Percentiles rank a stretch among this genome's conserved stretches.
These are phyloP conservation scores for Senna siamea DNA, from an alignment of 306 rosid genomes.

Conservation along the genomic window DNA sequence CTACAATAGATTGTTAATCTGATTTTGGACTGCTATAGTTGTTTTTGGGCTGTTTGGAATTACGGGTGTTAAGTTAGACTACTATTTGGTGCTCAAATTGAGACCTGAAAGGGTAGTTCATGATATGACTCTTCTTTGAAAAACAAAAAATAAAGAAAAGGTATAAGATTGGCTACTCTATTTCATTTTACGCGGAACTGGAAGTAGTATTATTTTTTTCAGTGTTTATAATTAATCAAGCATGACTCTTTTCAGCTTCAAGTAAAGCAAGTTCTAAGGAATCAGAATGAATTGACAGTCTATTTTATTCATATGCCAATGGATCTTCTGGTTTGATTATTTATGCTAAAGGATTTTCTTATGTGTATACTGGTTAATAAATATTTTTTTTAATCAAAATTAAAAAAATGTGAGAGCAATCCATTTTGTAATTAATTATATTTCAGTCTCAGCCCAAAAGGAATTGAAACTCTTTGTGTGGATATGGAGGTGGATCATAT, in stretches of 20 bases:
- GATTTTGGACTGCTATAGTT: too few relatives aligned
- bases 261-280: constrained; percentile 87
- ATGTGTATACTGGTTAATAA: neutral
- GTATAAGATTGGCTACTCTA: too few relatives aligned
- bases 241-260: constrained; percentile 63
- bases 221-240: constrained; percentile 19
- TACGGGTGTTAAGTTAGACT: too few relatives aligned
- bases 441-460: constrained; percentile 86
- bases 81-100: too few relatives aligned
- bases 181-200: too few relatives aligned
- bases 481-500: constrained; percentile 90
- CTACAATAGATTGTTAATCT: too few relatives aligned
- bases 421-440: constrained; percentile 15
- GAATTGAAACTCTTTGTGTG: constrained; percentile 91
- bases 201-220: neutral
- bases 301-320: constrained; percentile 77
- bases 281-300: constrained; percentile 75
- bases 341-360: too few relatives aligned
- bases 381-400: constrained; percentile 11
- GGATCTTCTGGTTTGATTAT: constrained; percentile 78
- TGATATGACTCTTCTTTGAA: too few relatives aligned
- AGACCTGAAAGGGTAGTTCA: too few relatives aligned
- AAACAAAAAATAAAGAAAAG: too few relatives aligned
- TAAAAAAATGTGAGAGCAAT: constrained; percentile 11
- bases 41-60: too few relatives aligned